Percentiles rank a stretch among this genome's conserved stretches.
These are phyloP conservation scores for Collybiopsis confluens DNA, from an alignment of 768 basidiomycete genomes.

Conservation along the genomic window DNA sequence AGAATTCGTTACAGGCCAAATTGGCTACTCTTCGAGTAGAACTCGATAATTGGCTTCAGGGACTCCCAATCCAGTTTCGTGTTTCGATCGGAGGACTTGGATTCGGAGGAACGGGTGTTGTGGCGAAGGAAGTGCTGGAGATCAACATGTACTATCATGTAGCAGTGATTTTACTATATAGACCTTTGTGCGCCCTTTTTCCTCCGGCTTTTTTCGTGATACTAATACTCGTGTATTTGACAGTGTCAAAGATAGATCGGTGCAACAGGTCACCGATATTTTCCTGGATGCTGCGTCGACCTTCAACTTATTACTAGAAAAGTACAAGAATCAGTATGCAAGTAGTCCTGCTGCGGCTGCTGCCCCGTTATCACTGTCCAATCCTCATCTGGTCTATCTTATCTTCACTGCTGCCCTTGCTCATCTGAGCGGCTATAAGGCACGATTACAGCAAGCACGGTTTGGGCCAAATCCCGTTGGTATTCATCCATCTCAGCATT, in stretches of 20 bases:
- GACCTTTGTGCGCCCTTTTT: slow-evolving; percentile 17
- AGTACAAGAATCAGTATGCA: slow-evolving; percentile 15
- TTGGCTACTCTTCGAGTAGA: slow-evolving; percentile 15
- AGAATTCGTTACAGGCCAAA: slow-evolving; percentile 9
- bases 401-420: slow-evolving; percentile 12
- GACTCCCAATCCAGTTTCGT: slow-evolving; percentile 20
- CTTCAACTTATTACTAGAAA: slow-evolving; percentile 24
- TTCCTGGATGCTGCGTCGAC: slow-evolving; percentile 21
- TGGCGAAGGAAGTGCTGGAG: slow-evolving; percentile 20
- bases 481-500: background rate
- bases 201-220: background rate
- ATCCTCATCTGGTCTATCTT: slow-evolving; percentile 7
- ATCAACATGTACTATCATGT: slow-evolving; percentile 26
- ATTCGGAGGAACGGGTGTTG: background rate
- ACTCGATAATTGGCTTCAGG: slow-evolving; percentile 23
- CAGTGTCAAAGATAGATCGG: slow-evolving; percentile 15
- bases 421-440: slow-evolving; percentile 14
- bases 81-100: slow-evolving; percentile 18
- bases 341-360: slow-evolving; percentile 15
- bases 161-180: slow-evolving; percentile 21
- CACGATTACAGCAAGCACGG: slow-evolving; percentile 11
- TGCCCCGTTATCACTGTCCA: slow-evolving; percentile 17
- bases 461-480: background rate
- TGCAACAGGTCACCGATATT: slow-evolving; percentile 14
- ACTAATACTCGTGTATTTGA: background rate